These are phyloP conservation scores for Saraca asoca DNA, from an alignment of 331 rosid species.

Conservation along the genomic window DNA sequence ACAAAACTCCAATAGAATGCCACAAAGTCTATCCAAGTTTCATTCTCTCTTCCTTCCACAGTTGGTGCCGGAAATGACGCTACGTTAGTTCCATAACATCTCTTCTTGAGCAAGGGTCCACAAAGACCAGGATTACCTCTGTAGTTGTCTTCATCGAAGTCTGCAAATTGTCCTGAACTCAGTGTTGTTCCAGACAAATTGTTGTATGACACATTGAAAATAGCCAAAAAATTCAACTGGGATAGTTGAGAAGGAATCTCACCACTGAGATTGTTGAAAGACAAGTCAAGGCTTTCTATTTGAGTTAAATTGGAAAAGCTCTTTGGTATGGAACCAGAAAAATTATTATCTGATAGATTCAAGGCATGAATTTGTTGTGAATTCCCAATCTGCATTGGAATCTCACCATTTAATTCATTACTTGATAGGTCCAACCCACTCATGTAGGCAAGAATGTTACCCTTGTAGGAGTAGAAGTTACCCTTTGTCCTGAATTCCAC, in stretches of 20 bases:
- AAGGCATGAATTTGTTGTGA: constrained; percentile 1
- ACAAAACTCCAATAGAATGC: constrained; percentile 35
- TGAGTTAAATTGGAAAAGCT: constrained; percentile 21
- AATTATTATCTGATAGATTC: constrained; percentile 32
- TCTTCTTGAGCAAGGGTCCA: constrained; percentile 12
- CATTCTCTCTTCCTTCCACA: not conserved
- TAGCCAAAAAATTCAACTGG: not conserved
- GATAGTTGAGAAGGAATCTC: constrained; percentile 24
- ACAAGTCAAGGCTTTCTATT: constrained; percentile 38
- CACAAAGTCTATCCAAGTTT: not conserved
- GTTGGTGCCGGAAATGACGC: not conserved
- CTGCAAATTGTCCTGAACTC: constrained; percentile 1
- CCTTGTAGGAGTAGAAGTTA: not conserved
- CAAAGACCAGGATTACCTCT: constrained; percentile 33
- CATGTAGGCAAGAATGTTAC: constrained; percentile 3
- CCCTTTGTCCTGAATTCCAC: constrained; percentile 36
- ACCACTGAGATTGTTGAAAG: constrained; percentile 37
- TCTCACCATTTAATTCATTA: constrained; percentile 3
- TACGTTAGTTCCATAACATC: not conserved
- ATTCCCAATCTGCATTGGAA: constrained; percentile 28
- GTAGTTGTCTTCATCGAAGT: constrained; percentile 28
- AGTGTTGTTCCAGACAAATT: constrained; percentile 29
- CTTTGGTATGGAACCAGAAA: constrained; percentile 33
- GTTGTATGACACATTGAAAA: constrained; percentile 39
- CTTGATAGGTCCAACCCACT: constrained; percentile 39